Evolutionary conservation across 306 rosid species (phyloP), one percentile per base, ranked within the genome.

Genomic region (Dryas alaskensis): DNA sequence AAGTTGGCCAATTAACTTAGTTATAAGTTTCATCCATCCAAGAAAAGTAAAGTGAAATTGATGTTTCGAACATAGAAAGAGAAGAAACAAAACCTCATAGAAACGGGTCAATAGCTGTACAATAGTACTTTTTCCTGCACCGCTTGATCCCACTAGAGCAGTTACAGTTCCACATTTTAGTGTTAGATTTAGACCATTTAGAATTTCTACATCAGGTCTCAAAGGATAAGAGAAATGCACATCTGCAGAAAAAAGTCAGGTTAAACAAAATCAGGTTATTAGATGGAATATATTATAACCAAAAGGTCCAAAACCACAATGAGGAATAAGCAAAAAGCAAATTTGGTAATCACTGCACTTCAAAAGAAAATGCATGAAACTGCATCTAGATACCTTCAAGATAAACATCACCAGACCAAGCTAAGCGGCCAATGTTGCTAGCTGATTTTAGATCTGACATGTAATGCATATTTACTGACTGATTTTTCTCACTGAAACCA

Each of bases 61-160:
- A 14, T 66, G 50, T 59, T 44, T 14, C 8, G 25, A 83, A 48
- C 68, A 37, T 52, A 22, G 69, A 50, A 81, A 73, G 63, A 80
- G 70, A 46, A 71, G 67, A 69, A 47, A 57, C 27, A 74, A 73
- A 78, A 94, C 98, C 98, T 94, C 98, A 78, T 94, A 94, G 80
- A 91, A 94, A 31, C 97, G 94, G 63, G 98, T 83, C 90, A 94
- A 81, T 55, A 94, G 83, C 82, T 94, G 98, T 39, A 94, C 98
- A 75, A 94, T 74, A 44, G 97, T 94, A 86, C 98, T 94, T 78
- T 91, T 94, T 8, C 98, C 98, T 3, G 97, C 91, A 71, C 98
- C 96, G 46, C 98, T 94, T 58, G 92, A 45, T 59, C 98, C 98
- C 43, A 94, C 96, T 52, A 94, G 77, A 59, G 98, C 97, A 78